Percentiles rank a stretch among this genome's conserved stretches.
Conservation (phyloP, 768 basidiomycete genomes). For the Tricholomella constricta region DNA sequence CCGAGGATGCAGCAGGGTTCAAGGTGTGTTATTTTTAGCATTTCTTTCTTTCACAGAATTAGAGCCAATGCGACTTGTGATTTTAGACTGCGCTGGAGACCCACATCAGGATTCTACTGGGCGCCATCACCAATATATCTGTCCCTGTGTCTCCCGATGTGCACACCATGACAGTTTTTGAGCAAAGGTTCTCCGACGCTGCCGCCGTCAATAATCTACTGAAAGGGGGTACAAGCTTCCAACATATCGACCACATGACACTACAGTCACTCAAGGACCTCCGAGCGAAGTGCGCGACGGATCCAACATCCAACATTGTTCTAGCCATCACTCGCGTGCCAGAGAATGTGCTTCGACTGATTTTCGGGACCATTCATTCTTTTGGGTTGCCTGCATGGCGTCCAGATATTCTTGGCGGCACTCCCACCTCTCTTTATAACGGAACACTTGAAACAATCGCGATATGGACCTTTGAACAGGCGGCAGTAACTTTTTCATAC, state of each 20-base stretch:
- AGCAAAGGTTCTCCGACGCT: not conserved
- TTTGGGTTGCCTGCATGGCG: not conserved
- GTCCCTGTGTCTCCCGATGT: not conserved
- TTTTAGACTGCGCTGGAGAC: not conserved
- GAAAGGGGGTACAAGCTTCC: not conserved
- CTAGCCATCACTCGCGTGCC: not conserved
- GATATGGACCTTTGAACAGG: not conserved
- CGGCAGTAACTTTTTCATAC: not conserved
- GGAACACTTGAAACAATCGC: not conserved
- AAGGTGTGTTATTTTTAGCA: not conserved
- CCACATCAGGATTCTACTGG: not conserved
- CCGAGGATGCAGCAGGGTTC: not conserved
- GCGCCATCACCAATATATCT: not conserved
- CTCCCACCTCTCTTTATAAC: not conserved
- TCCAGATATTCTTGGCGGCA: not conserved
- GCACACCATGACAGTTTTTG: not conserved
- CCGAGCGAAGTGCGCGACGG: not conserved
- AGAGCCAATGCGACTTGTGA: not conserved
- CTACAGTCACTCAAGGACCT: not conserved
- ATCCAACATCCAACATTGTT: not conserved
- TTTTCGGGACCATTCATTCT: constrained; percentile 1
- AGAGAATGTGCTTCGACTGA: not conserved
- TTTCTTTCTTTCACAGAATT: not conserved
- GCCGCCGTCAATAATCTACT: not conserved
- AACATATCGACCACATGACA: not conserved